Evolutionary conservation across 1,284 basidiomycete genomes (phyloP), one percentile per base, ranked within the genome.

Genomic region (Cystobasidium pallidum): DNA sequence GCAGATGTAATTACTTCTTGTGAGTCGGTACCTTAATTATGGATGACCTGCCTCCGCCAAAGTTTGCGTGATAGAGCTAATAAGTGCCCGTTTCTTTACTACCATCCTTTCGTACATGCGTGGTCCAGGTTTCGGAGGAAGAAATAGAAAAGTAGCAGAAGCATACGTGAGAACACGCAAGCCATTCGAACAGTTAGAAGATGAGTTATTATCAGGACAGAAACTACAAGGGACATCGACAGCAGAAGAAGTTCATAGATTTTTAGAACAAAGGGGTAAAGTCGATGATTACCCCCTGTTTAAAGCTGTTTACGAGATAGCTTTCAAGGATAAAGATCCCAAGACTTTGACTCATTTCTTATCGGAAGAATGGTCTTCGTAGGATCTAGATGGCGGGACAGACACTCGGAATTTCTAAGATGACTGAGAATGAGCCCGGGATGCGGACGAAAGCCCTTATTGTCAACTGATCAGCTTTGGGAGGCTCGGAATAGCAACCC

Each of bases 1-100:
- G 86, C 85, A 8, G 86, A 86, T 79, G 79, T 86, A 32, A 86
- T 86, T 78, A 86, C 85, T 3, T 85, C 84, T 8, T 86, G 84
- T 82, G 52, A 75, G 81, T 70, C 28, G 43, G n/a, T n/a, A n/a
- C n/a, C 47, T 32, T 39, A 11, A 54, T 17, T 6, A 28, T 59
- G n/a, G n/a, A n/a, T n/a, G n/a, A n/a, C n/a, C n/a, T n/a, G n/a
- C n/a, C n/a, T n/a, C n/a, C n/a, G n/a, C n/a, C n/a, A n/a, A n/a
- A n/a, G n/a, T n/a, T n/a, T n/a, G n/a, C n/a, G n/a, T n/a, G n/a
- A n/a, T n/a, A n/a, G n/a, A n/a, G n/a, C n/a, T n/a, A n/a, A n/a
- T n/a, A n/a, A n/a, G n/a, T n/a, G n/a, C n/a, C n/a, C n/a, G n/a
- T 66, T 45, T 45, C 43, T 45, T n/a, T 45, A 6, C 13, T 39